Percentiles rank a stretch among this genome's conserved stretches.
Conservation (phyloP, 805 yeast species). For the Zygoascus flipseniorum region DNA sequence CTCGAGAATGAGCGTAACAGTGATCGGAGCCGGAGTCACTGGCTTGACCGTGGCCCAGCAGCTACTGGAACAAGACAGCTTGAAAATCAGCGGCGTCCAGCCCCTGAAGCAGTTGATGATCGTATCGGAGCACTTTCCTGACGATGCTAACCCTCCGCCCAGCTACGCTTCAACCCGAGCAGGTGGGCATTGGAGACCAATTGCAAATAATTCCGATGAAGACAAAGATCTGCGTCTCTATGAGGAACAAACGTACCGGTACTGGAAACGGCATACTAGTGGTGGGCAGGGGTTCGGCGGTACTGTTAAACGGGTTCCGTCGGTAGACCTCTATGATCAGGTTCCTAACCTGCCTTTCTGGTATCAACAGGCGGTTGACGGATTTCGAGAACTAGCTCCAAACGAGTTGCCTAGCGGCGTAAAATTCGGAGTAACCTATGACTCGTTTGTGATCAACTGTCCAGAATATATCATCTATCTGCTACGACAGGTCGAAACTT, state of each 20-base stretch:
- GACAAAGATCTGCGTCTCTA: background rate
- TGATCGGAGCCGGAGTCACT: constrained; percentile 1
- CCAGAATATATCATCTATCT: constrained; percentile 1
- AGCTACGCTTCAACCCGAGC: constrained; percentile 4
- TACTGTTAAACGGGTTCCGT: background rate
- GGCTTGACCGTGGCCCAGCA: background rate
- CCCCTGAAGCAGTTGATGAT: background rate
- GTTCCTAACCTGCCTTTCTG: background rate
- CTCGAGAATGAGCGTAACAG: background rate
- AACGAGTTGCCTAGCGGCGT: background rate
- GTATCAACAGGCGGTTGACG: background rate
- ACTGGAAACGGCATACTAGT: background rate
- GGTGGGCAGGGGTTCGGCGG: background rate
- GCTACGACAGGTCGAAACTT: background rate
- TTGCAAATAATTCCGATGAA: background rate
- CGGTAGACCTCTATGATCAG: constrained; percentile 1
- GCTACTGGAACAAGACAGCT: background rate
- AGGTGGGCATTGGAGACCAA: constrained; percentile 2
- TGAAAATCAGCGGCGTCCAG: too few species aligned
- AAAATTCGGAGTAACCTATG: background rate
- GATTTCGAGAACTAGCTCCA: background rate
- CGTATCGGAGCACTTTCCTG: constrained; percentile 1
- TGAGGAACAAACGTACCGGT: background rate
- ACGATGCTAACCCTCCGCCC: constrained; percentile 1
- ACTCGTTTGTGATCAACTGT: background rate